Evolutionary conservation across 352 stramenopile genomes (phyloP).

Genomic region (Pythium phragmitis): DNA sequence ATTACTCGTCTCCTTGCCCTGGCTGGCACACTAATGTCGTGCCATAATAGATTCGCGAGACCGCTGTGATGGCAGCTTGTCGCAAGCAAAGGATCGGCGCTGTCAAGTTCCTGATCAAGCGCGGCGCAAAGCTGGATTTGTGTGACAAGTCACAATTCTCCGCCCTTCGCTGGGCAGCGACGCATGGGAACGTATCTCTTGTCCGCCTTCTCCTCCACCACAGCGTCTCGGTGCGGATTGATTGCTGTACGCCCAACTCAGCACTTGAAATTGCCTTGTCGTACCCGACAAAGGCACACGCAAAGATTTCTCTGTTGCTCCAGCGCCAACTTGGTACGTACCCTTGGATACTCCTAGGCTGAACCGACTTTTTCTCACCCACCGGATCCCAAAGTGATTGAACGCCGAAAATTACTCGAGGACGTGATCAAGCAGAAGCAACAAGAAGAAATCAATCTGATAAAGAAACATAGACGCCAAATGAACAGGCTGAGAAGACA

Average conservation of each 20-base stretch:
- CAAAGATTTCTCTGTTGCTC: slow-evolving; percentile 39
- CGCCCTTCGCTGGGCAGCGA: slow-evolving; percentile 48
- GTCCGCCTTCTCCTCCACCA: slow-evolving; percentile 39
- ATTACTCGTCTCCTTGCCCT: neutral
- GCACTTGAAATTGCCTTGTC: slow-evolving; percentile 42
- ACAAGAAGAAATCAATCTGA: slow-evolving; percentile 36
- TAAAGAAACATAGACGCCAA: slow-evolving; percentile 21
- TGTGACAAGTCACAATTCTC: slow-evolving; percentile 49
- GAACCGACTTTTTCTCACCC: neutral
- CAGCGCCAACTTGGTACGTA: slow-evolving; percentile 37
- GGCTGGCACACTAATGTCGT: neutral
- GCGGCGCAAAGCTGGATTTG: slow-evolving; percentile 36
- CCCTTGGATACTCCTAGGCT: neutral
- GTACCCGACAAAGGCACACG: slow-evolving; percentile 34
- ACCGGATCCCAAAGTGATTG: slow-evolving; percentile 27
- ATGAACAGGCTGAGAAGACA: slow-evolving; percentile 8
- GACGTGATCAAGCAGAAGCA: slow-evolving; percentile 35
- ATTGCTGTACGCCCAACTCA: slow-evolving; percentile 48
- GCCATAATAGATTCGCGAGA: slow-evolving; percentile 41
- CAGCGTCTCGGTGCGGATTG: slow-evolving; percentile 42
- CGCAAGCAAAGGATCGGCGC: slow-evolving; percentile 41
- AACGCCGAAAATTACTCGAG: slow-evolving; percentile 34
- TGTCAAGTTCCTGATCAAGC: slow-evolving; percentile 44
- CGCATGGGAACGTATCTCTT: slow-evolving; percentile 35
- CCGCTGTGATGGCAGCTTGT: slow-evolving; percentile 47